These are phyloP conservation scores for Saccharomycopsis capsularis DNA, from an alignment of 805 yeast species.

Conservation along the genomic window DNA sequence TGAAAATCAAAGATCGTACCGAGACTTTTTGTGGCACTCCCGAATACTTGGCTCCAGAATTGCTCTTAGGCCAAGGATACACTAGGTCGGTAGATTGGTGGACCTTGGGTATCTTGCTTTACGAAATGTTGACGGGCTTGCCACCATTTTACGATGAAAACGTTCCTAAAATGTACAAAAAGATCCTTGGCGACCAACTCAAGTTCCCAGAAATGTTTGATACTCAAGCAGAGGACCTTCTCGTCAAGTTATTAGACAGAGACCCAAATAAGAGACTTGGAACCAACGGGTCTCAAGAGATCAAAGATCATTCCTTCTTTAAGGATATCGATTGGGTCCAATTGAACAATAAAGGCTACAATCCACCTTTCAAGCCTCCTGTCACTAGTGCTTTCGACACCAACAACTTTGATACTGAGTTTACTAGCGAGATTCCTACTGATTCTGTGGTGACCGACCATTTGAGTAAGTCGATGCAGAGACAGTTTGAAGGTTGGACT, in stretches of 20 bases:
- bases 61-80: constrained; percentile 85
- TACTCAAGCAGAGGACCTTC: constrained; percentile 67
- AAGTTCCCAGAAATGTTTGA: constrained; percentile 86
- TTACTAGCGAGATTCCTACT: constrained; percentile 86
- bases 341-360: constrained; percentile 65
- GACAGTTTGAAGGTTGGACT: constrained; percentile 99
- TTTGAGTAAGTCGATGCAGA: constrained; percentile 89
- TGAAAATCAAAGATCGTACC: constrained; percentile 82
- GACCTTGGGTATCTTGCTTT: constrained; percentile 90
- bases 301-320: constrained; percentile 74
- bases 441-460: constrained; percentile 93
- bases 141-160: constrained; percentile 98
- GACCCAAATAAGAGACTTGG: constrained; percentile 72
- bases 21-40: constrained; percentile 98
- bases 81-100: constrained; percentile 97
- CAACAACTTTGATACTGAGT: constrained; percentile 86
- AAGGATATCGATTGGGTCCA: constrained; percentile 64
- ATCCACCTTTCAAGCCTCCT: constrained; percentile 92
- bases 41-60: constrained; percentile 93
- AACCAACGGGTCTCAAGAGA: constrained; percentile 68
- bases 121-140: constrained; percentile 93
- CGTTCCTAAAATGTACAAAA: constrained; percentile 86
- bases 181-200: constrained; percentile 83
- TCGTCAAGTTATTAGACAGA: constrained; percentile 50
- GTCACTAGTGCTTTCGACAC: constrained; percentile 84